Evolutionary conservation across 495 filamentous ascomycete genomes (phyloP), one percentile per base, ranked within the genome.

Genomic region (Trichoderma orchidacearum): DNA sequence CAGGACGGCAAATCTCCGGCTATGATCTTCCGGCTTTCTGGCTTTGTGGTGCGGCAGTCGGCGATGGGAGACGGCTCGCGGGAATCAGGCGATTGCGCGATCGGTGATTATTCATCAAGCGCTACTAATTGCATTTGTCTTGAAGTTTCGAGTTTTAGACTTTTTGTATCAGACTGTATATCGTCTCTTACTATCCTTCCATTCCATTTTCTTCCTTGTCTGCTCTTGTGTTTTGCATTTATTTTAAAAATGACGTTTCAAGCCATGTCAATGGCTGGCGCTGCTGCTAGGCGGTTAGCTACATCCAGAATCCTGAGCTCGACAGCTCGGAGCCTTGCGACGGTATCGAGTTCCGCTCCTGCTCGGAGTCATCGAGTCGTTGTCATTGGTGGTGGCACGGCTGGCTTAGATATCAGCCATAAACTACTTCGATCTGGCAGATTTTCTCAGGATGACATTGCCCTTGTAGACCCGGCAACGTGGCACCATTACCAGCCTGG

Each of bases 401-500:
- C 82, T 32, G 83, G 83, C 54, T 68, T 86, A 6, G 66, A 77
- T 17, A 77, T 84, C 64, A 79, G 76, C 59, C 80, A 84, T 59
- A 83, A 86, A 64, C 76, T 86, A 4, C 74, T 85, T 6, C 72
- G 72, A 27, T 72, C 72, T 3, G 73, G 77, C 36, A 73, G 75
- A 50, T 81, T 84, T 59, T 60, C 67, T 0, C 73, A 76, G 48
- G 74, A 84, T 41, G 83, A 86, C 57, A 81, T 86, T 57, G 83
- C 83, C n/a, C 65, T 86, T 35, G 65, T 86, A 50, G 83, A 86
- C 63, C 83, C 83, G 0, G 73, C 83, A 0, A 62, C 74, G 58
- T 81, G 74, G 68, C 83, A 86, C 68, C 76, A 85, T 71, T 86
- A 85, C 69, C 83, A 86, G 66, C 82, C 83, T 2, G 83, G 83